Evolutionary conservation across 139 green algal species (phyloP), one percentile per base, ranked within the genome.

Genomic region (Chlamydomonas incerta): DNA sequence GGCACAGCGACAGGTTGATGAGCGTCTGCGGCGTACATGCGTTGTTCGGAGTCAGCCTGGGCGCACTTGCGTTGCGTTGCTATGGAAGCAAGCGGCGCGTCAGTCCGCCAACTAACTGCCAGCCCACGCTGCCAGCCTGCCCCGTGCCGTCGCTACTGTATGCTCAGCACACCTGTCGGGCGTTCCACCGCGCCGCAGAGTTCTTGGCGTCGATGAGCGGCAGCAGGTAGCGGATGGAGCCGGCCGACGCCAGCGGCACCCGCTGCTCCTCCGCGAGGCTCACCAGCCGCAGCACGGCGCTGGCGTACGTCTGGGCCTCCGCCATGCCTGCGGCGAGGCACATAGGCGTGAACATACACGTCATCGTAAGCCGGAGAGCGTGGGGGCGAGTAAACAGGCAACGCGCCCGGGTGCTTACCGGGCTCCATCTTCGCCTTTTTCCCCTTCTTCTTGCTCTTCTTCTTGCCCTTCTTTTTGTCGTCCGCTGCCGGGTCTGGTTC

Each of bases 351-450:
- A 8, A 50, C 41, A n/a, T n/a, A n/a, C n/a, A n/a, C n/a, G n/a
- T n/a, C n/a, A n/a, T n/a, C n/a, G n/a, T n/a, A n/a, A n/a, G n/a
- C n/a, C n/a, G n/a, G n/a, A n/a, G n/a, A n/a, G n/a, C n/a, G n/a
- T n/a, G n/a, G n/a, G n/a, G n/a, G n/a, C 50, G 50, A 57, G 14
- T 57, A 14, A 20, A 57, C 50, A 57, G 14, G 11, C 46, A n/a
- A 26, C 1, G 67, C 67, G 28, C 23, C 23, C 34, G 23, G 34
- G 23, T 2, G 18, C 85, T n/a, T 58, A 89, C 85, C 85, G 31
- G 88, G 88, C 81, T 90, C 85, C 47, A 90, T 71, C 85, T 92
- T 92, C 62, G 52, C 80, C 65, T 91, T 91, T 41, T 91, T 92
- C 4, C 80, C 80, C 73, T 88, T 89, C 62, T 88, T 89, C 62